Conservation (phyloP, 192 early-diverging fungal genomes). For the Chytriomyces confervae region DNA sequence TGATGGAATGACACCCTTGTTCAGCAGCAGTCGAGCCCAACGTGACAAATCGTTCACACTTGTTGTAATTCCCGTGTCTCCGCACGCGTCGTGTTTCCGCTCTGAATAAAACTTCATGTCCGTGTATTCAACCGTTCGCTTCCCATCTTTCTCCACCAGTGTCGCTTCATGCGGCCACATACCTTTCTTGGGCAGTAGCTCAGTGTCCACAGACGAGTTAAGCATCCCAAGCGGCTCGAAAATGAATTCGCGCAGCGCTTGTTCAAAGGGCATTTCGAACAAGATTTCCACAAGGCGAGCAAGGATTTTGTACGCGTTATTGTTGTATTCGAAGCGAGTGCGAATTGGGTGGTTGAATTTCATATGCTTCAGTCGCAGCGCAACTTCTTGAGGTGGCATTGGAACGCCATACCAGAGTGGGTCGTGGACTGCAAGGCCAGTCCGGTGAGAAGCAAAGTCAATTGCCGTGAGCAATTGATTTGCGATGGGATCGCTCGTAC, state of each 20-base stretch:
- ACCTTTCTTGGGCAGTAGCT: background rate
- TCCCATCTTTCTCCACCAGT: background rate
- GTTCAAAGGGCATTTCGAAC: conserved; percentile 1
- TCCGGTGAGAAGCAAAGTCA: no score
- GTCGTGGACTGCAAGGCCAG: background rate
- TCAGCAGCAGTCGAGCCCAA: background rate
- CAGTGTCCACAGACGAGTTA: conserved; percentile 13
- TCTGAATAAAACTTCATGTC: conserved; percentile 14
- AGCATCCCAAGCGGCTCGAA: conserved; percentile 30
- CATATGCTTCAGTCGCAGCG: background rate
- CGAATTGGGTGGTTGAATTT: background rate
- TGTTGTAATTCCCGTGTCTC: conserved; percentile 16
- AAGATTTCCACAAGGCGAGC: conserved; percentile 7
- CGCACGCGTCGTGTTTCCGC: background rate
- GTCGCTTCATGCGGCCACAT: conserved; percentile 13
- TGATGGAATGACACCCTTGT: background rate
- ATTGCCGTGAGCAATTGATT: no score
- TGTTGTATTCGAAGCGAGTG: conserved; percentile 7
- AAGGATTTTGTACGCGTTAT: conserved; percentile 23
- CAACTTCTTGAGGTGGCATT: conserved; percentile 1
- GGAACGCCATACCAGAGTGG: conserved; percentile 15
- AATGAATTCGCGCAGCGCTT: conserved; percentile 16
- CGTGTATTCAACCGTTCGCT: background rate
- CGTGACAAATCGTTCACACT: background rate
- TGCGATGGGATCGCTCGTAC: no score